These are phyloP conservation scores for Monilinia laxa DNA, from an alignment of 2,329 filamentous ascomycete species.

Conservation along the genomic window DNA sequence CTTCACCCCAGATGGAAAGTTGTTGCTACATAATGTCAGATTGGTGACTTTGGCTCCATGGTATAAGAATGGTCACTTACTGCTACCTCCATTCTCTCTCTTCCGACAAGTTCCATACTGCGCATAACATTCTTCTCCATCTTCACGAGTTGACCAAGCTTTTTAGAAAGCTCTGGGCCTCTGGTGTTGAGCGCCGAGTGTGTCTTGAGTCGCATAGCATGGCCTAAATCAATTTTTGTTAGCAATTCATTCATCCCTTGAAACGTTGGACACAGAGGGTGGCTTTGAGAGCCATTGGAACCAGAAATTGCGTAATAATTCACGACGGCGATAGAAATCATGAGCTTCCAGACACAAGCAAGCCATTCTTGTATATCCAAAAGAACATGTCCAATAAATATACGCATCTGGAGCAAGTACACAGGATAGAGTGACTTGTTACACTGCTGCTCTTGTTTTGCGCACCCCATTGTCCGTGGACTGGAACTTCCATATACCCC, in stretches of 20 bases:
- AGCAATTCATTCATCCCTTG: constrained; percentile 42
- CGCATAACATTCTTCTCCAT: constrained; percentile 99
- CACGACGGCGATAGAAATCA: background rate
- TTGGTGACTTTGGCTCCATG: background rate
- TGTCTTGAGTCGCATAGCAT: constrained; percentile 71
- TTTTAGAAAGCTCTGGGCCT: constrained; percentile 84
- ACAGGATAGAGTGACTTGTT: background rate
- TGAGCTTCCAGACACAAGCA: background rate
- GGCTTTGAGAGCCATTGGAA: background rate
- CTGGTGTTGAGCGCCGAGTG: constrained; percentile 63
- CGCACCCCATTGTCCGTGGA: background rate
- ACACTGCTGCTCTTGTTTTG: background rate
- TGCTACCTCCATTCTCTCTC: constrained; percentile 97
- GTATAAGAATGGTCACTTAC: constrained; percentile 56
- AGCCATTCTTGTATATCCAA: background rate
- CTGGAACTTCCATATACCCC: background rate
- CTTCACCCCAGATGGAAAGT: constrained; percentile 96
- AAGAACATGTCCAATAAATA: background rate
- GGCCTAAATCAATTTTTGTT: constrained; percentile 64
- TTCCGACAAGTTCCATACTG: constrained; percentile 90
- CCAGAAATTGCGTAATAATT: background rate
- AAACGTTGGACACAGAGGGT: background rate
- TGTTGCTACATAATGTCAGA: constrained; percentile 68
- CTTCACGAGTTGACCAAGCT: constrained; percentile 96
- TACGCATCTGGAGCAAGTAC: background rate